Conservation (phyloP, 2,329 filamentous ascomycete species). For the Aspergillus novoparasiticus region DNA sequence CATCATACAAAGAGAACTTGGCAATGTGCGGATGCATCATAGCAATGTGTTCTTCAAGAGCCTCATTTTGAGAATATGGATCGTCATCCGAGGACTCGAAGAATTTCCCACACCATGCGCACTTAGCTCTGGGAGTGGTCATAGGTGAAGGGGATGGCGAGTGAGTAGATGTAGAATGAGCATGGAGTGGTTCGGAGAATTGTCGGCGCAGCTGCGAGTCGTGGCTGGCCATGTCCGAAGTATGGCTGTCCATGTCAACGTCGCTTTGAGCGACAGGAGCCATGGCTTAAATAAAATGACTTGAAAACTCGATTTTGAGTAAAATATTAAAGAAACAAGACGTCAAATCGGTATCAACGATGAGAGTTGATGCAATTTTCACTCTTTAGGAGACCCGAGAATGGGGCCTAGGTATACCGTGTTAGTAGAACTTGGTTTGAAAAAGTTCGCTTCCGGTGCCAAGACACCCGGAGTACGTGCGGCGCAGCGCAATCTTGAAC, state of each 20-base stretch:
- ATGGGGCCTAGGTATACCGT: slow-evolving; percentile 29
- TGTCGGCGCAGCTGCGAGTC: slow-evolving; percentile 41
- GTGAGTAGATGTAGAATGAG: slow-evolving; percentile 37
- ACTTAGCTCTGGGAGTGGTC: slow-evolving; percentile 30
- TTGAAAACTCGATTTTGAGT: not conserved
- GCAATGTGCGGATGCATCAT: slow-evolving; percentile 36
- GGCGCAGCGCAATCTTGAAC: slow-evolving; percentile 17
- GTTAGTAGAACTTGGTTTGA: slow-evolving; percentile 29
- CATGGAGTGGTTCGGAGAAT: slow-evolving; percentile 41
- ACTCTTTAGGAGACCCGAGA: slow-evolving; percentile 10
- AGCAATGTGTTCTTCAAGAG: slow-evolving; percentile 38
- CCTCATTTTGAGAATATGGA: slow-evolving; percentile 27
- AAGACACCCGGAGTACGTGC: slow-evolving; percentile 33
- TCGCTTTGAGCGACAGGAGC: slow-evolving; percentile 36
- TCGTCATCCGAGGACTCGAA: slow-evolving; percentile 32
- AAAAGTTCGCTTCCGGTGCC: slow-evolving; percentile 40
- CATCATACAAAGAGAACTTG: slow-evolving; percentile 29
- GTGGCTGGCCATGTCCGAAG: slow-evolving; percentile 40
- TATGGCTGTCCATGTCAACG: slow-evolving; percentile 39
- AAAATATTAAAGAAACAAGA: slow-evolving; percentile 7
- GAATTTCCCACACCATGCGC: slow-evolving; percentile 40
- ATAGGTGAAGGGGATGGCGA: slow-evolving; percentile 38
- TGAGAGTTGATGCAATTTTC: not conserved
- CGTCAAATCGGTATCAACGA: not conserved
- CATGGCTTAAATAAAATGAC: slow-evolving; percentile 26